Conservation (phyloP, 2,329 filamentous ascomycete species). For the Talaromyces funiculosus region DNA sequence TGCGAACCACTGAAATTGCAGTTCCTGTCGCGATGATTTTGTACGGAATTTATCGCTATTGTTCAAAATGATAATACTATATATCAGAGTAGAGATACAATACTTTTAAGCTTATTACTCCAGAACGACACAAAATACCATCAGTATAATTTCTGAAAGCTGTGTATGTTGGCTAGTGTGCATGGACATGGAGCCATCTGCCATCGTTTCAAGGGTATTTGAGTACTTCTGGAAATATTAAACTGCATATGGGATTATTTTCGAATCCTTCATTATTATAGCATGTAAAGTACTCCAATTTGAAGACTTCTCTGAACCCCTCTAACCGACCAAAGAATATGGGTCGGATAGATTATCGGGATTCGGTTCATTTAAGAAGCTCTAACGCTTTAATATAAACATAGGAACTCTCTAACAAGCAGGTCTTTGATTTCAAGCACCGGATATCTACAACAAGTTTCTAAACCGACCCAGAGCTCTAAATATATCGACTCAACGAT, state of each 20-base stretch:
- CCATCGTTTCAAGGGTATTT: not conserved
- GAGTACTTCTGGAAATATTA: not conserved
- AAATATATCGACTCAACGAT: not conserved
- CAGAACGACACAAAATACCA: not conserved
- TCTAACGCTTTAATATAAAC: no score
- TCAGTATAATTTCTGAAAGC: not conserved
- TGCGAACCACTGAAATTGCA: not conserved
- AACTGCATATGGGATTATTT: not conserved
- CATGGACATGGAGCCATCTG: no score
- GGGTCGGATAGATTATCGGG: not conserved
- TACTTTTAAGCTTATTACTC: not conserved
- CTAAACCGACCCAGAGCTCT: not conserved
- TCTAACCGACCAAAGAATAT: no score
- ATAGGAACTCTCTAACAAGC: not conserved
- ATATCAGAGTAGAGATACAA: not conserved
- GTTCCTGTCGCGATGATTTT: not conserved
- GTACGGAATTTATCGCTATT: not conserved
- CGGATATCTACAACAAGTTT: not conserved
- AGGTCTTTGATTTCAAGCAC: not conserved
- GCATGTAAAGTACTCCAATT: not conserved
- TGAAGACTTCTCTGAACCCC: not conserved
- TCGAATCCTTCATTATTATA: not conserved
- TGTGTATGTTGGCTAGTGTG: not conserved
- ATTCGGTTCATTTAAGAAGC: not conserved
- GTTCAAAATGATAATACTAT: not conserved